A percentile compares a stretch with the other conserved stretches of the same genome.
These are phyloP conservation scores for Staphylotrichum tortipilum DNA, from an alignment of 495 filamentous ascomycete genomes.

Conservation along the genomic window DNA sequence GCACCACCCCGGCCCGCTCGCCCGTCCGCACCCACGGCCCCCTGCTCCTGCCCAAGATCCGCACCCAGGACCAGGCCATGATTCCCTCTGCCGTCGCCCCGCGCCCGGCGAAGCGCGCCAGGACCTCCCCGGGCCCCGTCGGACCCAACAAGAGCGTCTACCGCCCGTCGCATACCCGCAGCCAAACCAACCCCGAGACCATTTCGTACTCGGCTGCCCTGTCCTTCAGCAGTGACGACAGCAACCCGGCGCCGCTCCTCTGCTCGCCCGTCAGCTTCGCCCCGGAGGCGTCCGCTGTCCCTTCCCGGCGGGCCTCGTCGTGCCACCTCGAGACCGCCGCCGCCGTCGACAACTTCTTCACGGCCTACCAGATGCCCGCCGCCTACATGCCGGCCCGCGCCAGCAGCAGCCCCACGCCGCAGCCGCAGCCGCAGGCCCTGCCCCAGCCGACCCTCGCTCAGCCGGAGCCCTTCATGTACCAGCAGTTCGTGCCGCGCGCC, in stretches of 20 bases:
- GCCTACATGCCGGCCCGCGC: slow-evolving; percentile 46
- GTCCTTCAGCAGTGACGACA: slow-evolving; percentile 32
- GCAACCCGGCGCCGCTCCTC: slow-evolving; percentile 31
- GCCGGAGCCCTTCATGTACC: slow-evolving; percentile 38
- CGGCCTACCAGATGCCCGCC: slow-evolving; percentile 68
- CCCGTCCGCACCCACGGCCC: slow-evolving; percentile 76
- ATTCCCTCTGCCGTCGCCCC: slow-evolving; percentile 20
- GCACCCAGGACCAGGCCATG: slow-evolving; percentile 73
- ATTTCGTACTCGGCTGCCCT: slow-evolving; percentile 44
- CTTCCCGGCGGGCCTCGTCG: slow-evolving; percentile 56
- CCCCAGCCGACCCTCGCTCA: too few relatives aligned
- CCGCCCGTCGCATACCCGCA: slow-evolving; percentile 50
- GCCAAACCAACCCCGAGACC: slow-evolving; percentile 57
- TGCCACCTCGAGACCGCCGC: slow-evolving; percentile 59
- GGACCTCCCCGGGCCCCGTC: slow-evolving; percentile 27
- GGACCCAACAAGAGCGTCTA: slow-evolving; percentile 25
- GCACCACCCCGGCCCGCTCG: slow-evolving; percentile 64
- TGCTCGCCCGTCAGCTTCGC: slow-evolving; percentile 63
- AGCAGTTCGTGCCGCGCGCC: slow-evolving; percentile 36
- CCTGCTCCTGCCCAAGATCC: slow-evolving; percentile 76
- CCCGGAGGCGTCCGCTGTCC: slow-evolving; percentile 35
- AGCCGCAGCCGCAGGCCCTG: slow-evolving; percentile 25
- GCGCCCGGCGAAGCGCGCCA: slow-evolving; percentile 33
- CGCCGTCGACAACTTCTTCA: slow-evolving; percentile 61
- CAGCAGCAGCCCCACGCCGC: slow-evolving; percentile 24